These are phyloP conservation scores for Candida suzukii DNA, from an alignment of 805 yeast species.

Conservation along the genomic window DNA sequence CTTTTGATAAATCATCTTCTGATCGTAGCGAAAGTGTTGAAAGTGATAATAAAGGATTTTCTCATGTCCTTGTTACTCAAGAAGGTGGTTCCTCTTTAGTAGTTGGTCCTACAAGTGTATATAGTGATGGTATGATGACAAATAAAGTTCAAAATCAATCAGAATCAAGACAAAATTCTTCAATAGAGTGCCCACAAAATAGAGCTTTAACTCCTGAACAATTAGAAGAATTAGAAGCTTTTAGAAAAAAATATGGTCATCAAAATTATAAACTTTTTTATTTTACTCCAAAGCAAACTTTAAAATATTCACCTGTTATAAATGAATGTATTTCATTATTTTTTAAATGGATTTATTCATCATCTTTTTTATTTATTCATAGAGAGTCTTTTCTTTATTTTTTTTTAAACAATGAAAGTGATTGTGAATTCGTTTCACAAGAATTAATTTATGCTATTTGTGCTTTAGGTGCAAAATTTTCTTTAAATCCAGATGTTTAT, in stretches of 20 bases:
- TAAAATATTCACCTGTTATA: conserved; percentile 5
- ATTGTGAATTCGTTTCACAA: conserved; percentile 45
- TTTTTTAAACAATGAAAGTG: conserved; percentile 44
- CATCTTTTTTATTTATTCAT: conserved; percentile 50
- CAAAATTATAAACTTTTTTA: conserved; percentile 4
- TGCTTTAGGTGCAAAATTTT: conserved; percentile 49
- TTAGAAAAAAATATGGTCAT: conserved; percentile 5
- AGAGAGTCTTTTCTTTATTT: conserved; percentile 55
- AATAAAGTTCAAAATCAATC: not conserved
- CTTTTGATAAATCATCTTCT: too few relatives aligned
- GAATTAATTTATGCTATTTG: conserved; percentile 48
- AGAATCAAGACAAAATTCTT: not conserved
- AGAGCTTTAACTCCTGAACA: conserved; percentile 2
- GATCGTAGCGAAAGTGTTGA: too few relatives aligned
- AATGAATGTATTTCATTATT: conserved; percentile 18
- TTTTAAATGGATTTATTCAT: conserved; percentile 57
- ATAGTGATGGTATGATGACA: conserved; percentile 4
- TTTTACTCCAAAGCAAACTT: conserved; percentile 2
- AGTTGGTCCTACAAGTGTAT: conserved; percentile 16
- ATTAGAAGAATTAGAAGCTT: conserved; percentile 4
- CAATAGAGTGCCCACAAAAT: not conserved
- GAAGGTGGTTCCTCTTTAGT: conserved; percentile 8
- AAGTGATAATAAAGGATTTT: conserved; percentile 10
- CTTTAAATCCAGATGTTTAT: conserved; percentile 34
- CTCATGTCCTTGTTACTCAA: conserved; percentile 10